A percentile compares a stretch with the other conserved stretches of the same genome.
phyloP scores from a whole-genome alignment of 2,329 filamentous ascomycete species.

The Penicillium sp. region DNA sequence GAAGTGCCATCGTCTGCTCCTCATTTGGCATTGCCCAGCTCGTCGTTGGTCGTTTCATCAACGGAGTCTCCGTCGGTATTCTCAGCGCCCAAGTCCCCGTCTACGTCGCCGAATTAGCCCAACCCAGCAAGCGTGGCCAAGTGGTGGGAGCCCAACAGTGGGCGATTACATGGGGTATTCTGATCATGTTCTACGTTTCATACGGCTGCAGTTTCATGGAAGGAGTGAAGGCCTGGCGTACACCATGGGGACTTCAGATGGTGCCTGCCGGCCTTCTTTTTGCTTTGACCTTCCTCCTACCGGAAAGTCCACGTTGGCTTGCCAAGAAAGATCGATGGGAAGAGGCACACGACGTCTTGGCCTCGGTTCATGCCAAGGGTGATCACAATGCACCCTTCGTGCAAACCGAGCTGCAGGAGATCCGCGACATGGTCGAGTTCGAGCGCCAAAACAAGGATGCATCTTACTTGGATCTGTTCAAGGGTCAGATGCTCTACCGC shows the following conservation, averaged over 20 bases:
- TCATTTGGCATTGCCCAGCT: constrained; percentile 70
- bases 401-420: constrained; percentile 68
- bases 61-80: constrained; percentile 73
- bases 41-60: constrained; percentile 69
- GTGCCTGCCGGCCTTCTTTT: constrained; percentile 62
- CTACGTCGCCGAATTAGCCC: constrained; percentile 68
- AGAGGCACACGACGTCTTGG: constrained; percentile 52
- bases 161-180: constrained; percentile 71
- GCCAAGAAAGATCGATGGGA: constrained; percentile 63
- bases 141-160: constrained; percentile 73
- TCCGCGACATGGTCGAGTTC: constrained; percentile 71
- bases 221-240: constrained; percentile 60
- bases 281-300: constrained; percentile 52
- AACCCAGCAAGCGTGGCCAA: constrained; percentile 56
- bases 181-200: constrained; percentile 69
- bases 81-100: constrained; percentile 70
- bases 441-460: constrained; percentile 70
- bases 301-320: constrained; percentile 65
- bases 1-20: constrained; percentile 62
- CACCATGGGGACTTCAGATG: constrained; percentile 68
- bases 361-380: constrained; percentile 64
- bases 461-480: constrained; percentile 70
- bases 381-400: constrained; percentile 67
- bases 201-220: constrained; percentile 63
- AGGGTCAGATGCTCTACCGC: constrained; percentile 71